Conservation (phyloP, 148 eudicot genomes). For the Arctostaphylos glauca region DNA sequence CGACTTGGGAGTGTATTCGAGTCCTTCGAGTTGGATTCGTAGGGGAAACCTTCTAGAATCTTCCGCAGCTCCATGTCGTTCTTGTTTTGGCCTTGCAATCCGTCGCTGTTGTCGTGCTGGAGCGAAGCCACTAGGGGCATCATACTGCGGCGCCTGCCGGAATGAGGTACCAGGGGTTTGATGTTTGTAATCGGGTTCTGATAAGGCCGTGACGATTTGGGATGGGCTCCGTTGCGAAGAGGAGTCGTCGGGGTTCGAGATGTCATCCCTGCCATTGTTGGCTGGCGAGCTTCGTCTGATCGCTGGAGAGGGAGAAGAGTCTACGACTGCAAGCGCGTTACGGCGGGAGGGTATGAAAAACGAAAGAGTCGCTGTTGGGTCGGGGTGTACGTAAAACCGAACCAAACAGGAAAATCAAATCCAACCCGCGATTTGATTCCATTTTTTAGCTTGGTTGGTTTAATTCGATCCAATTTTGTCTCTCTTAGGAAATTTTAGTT, state of each 20-base stretch:
- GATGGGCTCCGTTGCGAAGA: not conserved
- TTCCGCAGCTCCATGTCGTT: conserved; percentile 13
- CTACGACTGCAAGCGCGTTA: too few relatives aligned
- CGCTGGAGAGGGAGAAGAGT: not conserved
- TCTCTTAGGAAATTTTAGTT: too few relatives aligned
- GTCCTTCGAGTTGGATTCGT: conserved; percentile 16
- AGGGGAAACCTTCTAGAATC: not conserved
- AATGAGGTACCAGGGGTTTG: not conserved
- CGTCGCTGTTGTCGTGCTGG: not conserved
- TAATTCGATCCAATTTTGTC: too few relatives aligned
- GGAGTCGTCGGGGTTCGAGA: conserved; percentile 6
- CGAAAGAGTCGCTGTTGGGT: too few relatives aligned
- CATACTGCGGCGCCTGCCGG: not conserved
- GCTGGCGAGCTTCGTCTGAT: not conserved
- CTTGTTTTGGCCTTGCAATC: conserved; percentile 9
- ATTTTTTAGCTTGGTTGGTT: too few relatives aligned
- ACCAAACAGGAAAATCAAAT: too few relatives aligned
- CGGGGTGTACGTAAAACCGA: too few relatives aligned
- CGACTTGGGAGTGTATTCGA: conserved; percentile 20
- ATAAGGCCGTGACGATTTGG: not conserved
- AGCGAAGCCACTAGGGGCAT: not conserved
- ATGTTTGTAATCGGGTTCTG: not conserved
- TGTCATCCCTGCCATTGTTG: conserved; percentile 18
- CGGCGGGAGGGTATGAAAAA: conserved; percentile 3
- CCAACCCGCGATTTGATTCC: too few relatives aligned